Evolutionary conservation across 345 rosid species (phyloP), one percentile per base, ranked within the genome.

Genomic region (Arabis hirsuta): DNA sequence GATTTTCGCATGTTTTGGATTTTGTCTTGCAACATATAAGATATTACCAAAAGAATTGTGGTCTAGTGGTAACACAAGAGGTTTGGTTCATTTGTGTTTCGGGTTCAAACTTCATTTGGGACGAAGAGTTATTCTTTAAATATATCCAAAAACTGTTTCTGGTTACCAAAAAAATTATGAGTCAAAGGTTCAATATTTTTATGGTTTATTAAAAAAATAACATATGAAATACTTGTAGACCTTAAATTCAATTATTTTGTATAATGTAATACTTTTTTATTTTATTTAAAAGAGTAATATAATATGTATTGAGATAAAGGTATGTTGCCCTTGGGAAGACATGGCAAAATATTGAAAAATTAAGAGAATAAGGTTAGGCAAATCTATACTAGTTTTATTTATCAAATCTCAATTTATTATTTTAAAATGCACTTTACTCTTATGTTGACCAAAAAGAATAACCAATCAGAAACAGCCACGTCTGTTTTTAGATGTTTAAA

Each of bases 321-420:
- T 20, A 39, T 41, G 71, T 66, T 41, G 50, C 36, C 55, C 50
- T 65, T 65, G 69, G 50, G 58, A 65, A 50, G 45, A 38, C 22
- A 66, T 41, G 27, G 41, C 27, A 50, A 53, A 26, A 66, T 24
- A 9, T 4, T 13, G 6, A 26, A 6, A 53, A 22, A 26, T 19
- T 20, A 3, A 48, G 34, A 48, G 22, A 14, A 53, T 66, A 39
- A 54, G 52, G 60, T 42, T 42, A 29, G 43, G 53, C 62, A 55
- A 20, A 55, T 19, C 32, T 29, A 29, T 67, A 9, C 11, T 26
- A 53, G 9, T 32, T 3, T 55, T 42, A 19, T 27, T 27, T 53
- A 54, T 36, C 71, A 52, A 66, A 39, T 27, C 71, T 39, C 39
- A 59, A 41, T 50, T 50, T 51, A 22, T 8, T 7, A 7, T 36